Percentiles rank a stretch among this genome's conserved stretches.
Evolutionary conservation across 208 protist species (phyloP).

Genomic region (Polymyxa betae): DNA sequence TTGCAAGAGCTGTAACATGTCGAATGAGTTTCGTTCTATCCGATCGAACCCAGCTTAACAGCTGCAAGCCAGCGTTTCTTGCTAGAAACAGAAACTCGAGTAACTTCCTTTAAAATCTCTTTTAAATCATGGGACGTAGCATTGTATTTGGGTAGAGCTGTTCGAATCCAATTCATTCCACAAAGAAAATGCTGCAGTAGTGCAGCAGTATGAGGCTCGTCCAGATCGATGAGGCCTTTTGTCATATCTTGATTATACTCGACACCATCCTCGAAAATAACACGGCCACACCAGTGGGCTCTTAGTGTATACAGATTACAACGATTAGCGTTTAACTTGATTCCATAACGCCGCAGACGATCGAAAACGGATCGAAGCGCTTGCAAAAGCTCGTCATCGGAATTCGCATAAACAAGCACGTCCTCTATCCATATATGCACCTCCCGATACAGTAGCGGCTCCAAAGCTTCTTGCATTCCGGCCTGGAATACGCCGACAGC

Average conservation of each 20-base stretch:
- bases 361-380: neutral
- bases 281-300: constrained; percentile 6
- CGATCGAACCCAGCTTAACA: neutral
- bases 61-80: neutral
- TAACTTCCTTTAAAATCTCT: neutral
- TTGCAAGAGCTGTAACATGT: no score
- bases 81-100: neutral
- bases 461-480: constrained; percentile 27
- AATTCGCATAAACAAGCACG: neutral
- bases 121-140: neutral
- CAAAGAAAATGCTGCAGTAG: constrained; percentile 28
- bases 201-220: neutral
- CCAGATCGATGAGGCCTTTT: neutral
- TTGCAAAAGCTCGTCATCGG: neutral
- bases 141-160: neutral
- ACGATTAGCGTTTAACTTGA: constrained; percentile 30
- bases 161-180: constrained; percentile 1
- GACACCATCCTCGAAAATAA: neutral
- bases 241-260: neutral
- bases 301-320: neutral
- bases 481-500: constrained; percentile 22
- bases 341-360: neutral
- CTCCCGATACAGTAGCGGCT: neutral
- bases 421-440: constrained; percentile 3
- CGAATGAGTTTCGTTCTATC: no score